Conservation (phyloP, 139 green algal species). For the Chlamydomonas sp. region DNA sequence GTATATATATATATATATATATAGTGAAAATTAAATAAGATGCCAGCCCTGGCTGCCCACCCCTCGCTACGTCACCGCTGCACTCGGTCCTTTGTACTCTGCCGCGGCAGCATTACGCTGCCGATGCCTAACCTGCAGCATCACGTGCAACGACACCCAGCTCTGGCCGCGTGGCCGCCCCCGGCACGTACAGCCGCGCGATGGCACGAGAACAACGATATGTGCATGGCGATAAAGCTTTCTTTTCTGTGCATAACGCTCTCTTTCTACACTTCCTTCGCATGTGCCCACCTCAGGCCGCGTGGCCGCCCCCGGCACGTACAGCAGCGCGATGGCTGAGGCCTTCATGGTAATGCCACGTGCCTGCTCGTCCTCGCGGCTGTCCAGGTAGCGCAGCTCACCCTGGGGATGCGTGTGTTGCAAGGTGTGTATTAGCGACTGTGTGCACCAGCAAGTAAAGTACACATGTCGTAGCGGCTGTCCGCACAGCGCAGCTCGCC, state of each 20-base stretch:
- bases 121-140: no score
- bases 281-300: conserved; percentile 57
- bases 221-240: no score
- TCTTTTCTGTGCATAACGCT: background rate
- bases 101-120: no score
- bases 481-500: no score
- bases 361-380: conserved; percentile 93
- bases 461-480: background rate
- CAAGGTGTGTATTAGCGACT: no score
- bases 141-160: conserved; percentile 18
- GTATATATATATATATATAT: no score
- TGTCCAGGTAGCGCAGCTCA: conserved; percentile 93
- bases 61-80: no score
- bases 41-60: no score
- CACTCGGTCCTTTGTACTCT: no score
- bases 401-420: conserved; percentile 20
- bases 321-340: conserved; percentile 93
- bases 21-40: no score
- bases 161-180: conserved; percentile 56
- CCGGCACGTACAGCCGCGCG: conserved; percentile 89
- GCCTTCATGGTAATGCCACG: conserved; percentile 99
- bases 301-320: conserved; percentile 70
- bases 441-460: background rate
- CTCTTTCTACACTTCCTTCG: background rate
- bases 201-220: conserved; percentile 68